Evolutionary conservation across 2,329 filamentous ascomycete genomes (phyloP), one percentile per base, ranked within the genome.

Genomic region (Penicillium sclerotiorum): DNA sequence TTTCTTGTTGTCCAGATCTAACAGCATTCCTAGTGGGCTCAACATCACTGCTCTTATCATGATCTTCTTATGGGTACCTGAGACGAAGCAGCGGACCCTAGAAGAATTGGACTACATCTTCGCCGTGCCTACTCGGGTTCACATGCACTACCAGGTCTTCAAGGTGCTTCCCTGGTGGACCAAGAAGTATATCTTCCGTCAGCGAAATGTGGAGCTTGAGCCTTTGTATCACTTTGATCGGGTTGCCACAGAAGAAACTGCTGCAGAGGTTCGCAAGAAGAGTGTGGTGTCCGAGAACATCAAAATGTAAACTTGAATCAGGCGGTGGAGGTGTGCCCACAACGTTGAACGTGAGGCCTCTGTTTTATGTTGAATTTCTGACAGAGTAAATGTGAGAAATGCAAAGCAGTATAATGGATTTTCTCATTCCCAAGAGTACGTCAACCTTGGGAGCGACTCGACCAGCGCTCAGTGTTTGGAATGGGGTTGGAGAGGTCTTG

Each of bases 131-230:
- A 83, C 80, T 8, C 67, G 76, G 23, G 76, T 72, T 41, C 83
- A 82, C 59, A 76, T 79, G 61, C 70, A 67, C 47, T 85, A 86
- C 56, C 81, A 86, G 61, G 52, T 79, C 6, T 77, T 70, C 53
- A 76, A 79, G 55, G 77, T 75, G 1, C 62, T 85, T 23, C 84
- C 84, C 0, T 86, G 77, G 73, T 86, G 80, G 78, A 64, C 81
- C 59, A 82, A 78, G 64, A 73, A 79, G 15, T 83, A 78, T 63
- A 64, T 86, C 15, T 59, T 85, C 23, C 72, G 77, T 33, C 73
- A 78, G 57, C n/a, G n/a, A n/a, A 61, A 72, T 13, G 73, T 73
- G 6, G 62, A 63, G 23, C 65, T 79, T 11, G 72, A 76, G 58
- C 75, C 76, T 11, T 67, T 84, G 22, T 83, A 82, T 63, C 71